Evolutionary conservation across 768 basidiomycete genomes (phyloP).

Genomic region (Sporobolomyces pararoseus): DNA sequence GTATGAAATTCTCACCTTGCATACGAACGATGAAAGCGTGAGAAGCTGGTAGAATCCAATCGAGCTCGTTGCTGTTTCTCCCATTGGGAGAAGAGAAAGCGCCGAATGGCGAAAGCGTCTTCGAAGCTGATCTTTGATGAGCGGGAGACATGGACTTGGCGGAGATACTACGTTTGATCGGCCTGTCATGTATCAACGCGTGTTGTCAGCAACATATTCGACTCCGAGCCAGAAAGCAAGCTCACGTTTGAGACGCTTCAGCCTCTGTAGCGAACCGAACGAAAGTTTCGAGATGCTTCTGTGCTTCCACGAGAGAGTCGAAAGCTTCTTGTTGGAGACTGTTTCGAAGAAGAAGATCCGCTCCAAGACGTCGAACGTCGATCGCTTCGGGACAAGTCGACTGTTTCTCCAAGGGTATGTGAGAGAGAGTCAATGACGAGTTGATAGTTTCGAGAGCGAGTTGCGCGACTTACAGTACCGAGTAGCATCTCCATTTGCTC

Average conservation of each 20-base stretch:
- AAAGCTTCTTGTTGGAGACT: constrained; percentile 5
- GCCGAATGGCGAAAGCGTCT: not conserved
- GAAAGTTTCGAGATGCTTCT: constrained; percentile 32
- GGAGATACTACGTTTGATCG: constrained; percentile 16
- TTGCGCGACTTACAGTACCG: constrained; percentile 51
- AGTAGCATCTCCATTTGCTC: constrained; percentile 56
- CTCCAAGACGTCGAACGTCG: constrained; percentile 16
- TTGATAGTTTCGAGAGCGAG: too few species aligned
- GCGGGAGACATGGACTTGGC: constrained; percentile 9
- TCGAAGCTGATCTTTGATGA: not conserved
- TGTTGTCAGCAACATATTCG: too few species aligned
- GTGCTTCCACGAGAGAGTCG: constrained; percentile 15
- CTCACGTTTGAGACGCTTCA: constrained; percentile 12
- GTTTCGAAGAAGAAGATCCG: constrained; percentile 28
- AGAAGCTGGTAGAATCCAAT: constrained; percentile 18
- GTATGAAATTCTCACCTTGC: constrained; percentile 12
- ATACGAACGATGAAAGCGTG: constrained; percentile 31
- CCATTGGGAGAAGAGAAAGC: not conserved
- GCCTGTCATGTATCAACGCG: not conserved
- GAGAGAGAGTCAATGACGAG: too few species aligned
- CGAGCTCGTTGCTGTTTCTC: not conserved
- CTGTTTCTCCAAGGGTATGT: constrained; percentile 50
- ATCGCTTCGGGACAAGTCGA: constrained; percentile 52
- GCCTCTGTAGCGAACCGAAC: constrained; percentile 8
- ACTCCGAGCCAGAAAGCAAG: not conserved